A percentile compares a stretch with the other conserved stretches of the same genome.
These are phyloP conservation scores for Phoma sp. DNA, from an alignment of 2,329 filamentous ascomycete genomes.

Conservation along the genomic window DNA sequence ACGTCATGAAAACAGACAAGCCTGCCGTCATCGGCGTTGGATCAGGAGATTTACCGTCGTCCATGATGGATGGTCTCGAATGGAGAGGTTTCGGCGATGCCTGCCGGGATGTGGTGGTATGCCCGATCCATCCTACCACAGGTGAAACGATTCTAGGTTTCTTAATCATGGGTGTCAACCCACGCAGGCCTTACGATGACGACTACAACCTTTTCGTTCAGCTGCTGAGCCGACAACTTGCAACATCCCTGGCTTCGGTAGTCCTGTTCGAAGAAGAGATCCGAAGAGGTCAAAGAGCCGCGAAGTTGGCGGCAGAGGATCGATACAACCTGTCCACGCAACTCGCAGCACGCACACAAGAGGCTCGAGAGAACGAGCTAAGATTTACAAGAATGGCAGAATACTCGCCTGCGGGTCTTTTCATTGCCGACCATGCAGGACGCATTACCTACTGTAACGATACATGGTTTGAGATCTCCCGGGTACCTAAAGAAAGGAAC, in stretches of 20 bases:
- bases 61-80: conserved; percentile 71
- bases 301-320: conserved; percentile 76
- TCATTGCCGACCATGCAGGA: conserved; percentile 77
- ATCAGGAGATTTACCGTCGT: conserved; percentile 68
- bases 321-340: conserved; percentile 80
- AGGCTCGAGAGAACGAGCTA: conserved; percentile 70
- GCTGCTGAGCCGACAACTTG: conserved; percentile 76
- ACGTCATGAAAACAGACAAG: conserved; percentile 72
- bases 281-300: conserved; percentile 74
- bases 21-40: conserved; percentile 74
- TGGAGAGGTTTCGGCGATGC: conserved; percentile 76
- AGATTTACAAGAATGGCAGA: conserved; percentile 86
- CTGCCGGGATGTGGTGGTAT: conserved; percentile 74
- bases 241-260: conserved; percentile 81
- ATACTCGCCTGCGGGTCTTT: conserved; percentile 83
- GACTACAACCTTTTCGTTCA: conserved; percentile 82
- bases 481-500: conserved; percentile 66
- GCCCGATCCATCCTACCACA: conserved; percentile 79
- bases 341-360: conserved; percentile 67
- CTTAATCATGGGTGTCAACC: conserved; percentile 79
- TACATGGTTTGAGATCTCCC: conserved; percentile 73
- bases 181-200: conserved; percentile 78
- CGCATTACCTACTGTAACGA: conserved; percentile 82
- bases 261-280: conserved; percentile 87
- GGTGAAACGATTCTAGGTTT: conserved; percentile 79